Evolutionary conservation across 2,329 filamentous ascomycete species (phyloP).

Genomic region (Aspergillus sp.): DNA sequence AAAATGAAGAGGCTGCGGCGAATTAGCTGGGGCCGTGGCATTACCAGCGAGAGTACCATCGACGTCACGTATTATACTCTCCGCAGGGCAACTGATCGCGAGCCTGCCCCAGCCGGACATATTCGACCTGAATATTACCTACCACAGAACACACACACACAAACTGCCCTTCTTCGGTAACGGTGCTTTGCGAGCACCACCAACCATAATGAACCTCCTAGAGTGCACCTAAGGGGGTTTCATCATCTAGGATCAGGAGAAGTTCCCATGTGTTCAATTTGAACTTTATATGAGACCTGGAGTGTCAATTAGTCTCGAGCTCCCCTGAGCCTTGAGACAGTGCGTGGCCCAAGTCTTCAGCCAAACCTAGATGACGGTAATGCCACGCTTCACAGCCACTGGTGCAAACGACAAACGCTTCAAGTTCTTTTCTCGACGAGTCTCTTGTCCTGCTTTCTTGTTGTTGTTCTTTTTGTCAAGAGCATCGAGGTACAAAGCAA

Average conservation of each 20-base stretch:
- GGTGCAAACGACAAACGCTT: conserved; percentile 22
- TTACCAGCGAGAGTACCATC: conserved; percentile 25
- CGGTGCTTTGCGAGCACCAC: neutral
- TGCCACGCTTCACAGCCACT: conserved; percentile 13
- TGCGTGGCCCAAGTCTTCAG: conserved; percentile 13
- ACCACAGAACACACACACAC: neutral
- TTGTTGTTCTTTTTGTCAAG: neutral
- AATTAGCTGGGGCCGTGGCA: conserved; percentile 39
- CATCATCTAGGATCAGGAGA: neutral
- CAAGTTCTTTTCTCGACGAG: conserved; percentile 18
- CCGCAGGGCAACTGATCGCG: neutral
- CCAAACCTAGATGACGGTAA: conserved; percentile 7
- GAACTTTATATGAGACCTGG: neutral
- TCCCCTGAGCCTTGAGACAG: conserved; percentile 7
- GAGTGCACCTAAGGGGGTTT: neutral
- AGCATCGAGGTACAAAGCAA: neutral
- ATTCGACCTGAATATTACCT: neutral
- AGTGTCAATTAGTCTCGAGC: neutral
- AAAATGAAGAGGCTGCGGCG: conserved; percentile 26
- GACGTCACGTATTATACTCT: conserved; percentile 12
- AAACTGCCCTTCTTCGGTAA: conserved; percentile 14
- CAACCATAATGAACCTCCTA: neutral
- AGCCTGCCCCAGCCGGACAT: neutral
- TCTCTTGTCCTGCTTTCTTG: conserved; percentile 12
- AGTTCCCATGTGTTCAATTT: neutral